These are phyloP conservation scores for Exophiala mesophila DNA, from an alignment of 2,329 filamentous ascomycete genomes.

Conservation along the genomic window DNA sequence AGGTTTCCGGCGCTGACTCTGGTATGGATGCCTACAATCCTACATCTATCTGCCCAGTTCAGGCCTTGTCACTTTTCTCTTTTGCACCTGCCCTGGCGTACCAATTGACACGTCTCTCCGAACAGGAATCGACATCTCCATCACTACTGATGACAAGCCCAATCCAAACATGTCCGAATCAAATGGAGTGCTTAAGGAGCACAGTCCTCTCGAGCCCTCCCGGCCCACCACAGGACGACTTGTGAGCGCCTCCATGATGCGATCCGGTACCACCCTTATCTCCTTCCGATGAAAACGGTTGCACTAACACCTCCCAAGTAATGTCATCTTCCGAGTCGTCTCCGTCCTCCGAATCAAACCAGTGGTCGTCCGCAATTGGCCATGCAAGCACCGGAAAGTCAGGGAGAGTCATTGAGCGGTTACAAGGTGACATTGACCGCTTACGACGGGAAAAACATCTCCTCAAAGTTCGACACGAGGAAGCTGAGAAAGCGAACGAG, in stretches of 20 bases:
- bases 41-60: background rate
- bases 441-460: conserved; percentile 44
- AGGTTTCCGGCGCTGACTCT: conserved; percentile 1
- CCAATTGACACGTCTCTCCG: conserved; percentile 6
- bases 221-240: conserved; percentile 21
- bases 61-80: background rate
- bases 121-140: conserved; percentile 3
- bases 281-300: too few relatives aligned
- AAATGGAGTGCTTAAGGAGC: conserved; percentile 24
- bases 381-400: conserved; percentile 48
- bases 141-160: conserved; percentile 11
- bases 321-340: conserved; percentile 21
- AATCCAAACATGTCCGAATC: conserved; percentile 21
- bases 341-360: conserved; percentile 29
- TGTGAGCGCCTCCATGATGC: conserved; percentile 23
- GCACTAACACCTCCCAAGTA: conserved; percentile 10
- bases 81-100: background rate
- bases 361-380: conserved; percentile 48
- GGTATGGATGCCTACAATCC: conserved; percentile 6
- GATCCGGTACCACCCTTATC: conserved; percentile 23
- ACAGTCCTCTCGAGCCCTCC: conserved; percentile 15
- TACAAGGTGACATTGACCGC: conserved; percentile 48
- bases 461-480: conserved; percentile 42
- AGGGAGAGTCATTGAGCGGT: conserved; percentile 46
- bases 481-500: conserved; percentile 44